Evolutionary conservation across 2,329 filamentous ascomycete species (phyloP).

Genomic region (Cordyceps cateniannulata): DNA sequence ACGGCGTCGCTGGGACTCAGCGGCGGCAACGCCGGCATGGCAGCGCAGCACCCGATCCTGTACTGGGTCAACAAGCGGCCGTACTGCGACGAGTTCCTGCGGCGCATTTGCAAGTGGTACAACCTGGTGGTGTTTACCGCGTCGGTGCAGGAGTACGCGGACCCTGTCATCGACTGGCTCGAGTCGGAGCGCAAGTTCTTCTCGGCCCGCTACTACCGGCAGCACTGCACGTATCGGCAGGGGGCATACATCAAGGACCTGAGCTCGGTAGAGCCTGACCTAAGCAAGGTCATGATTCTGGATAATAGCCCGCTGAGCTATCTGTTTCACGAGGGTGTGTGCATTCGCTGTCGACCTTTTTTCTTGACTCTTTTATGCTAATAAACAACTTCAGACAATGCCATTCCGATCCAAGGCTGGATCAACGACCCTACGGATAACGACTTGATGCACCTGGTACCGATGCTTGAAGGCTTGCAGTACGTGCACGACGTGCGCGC

Average conservation of each 20-base stretch:
- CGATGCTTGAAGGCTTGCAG: conserved; percentile 86
- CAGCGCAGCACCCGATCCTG: conserved; percentile 81
- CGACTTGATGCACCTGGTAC: conserved; percentile 86
- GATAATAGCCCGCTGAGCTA: conserved; percentile 98
- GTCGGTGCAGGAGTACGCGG: conserved; percentile 95
- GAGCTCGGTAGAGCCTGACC: conserved; percentile 88
- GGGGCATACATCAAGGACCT: conserved; percentile 98
- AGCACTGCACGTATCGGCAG: conserved; percentile 93
- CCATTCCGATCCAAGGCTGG: conserved; percentile 98
- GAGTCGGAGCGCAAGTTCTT: conserved; percentile 97
- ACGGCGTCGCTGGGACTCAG: conserved; percentile 62
- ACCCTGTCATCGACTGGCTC: conserved; percentile 97
- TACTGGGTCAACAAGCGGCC: conserved; percentile 99
- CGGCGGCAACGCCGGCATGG: conserved; percentile 37
- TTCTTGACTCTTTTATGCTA: background rate
- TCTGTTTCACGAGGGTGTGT: conserved; percentile 90
- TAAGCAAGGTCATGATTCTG: conserved; percentile 97
- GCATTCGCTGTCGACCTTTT: background rate
- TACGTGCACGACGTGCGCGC: conserved; percentile 95
- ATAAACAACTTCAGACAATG: conserved; percentile 64
- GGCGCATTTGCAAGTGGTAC: conserved; percentile 93
- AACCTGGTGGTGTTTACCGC: conserved; percentile 96
- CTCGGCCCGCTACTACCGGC: conserved; percentile 84
- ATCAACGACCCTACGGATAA: conserved; percentile 98
- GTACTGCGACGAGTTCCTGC: conserved; percentile 92